phyloP scores from a whole-genome alignment of 1,284 basidiomycete species.

The Trichosporon faecale region DNA sequence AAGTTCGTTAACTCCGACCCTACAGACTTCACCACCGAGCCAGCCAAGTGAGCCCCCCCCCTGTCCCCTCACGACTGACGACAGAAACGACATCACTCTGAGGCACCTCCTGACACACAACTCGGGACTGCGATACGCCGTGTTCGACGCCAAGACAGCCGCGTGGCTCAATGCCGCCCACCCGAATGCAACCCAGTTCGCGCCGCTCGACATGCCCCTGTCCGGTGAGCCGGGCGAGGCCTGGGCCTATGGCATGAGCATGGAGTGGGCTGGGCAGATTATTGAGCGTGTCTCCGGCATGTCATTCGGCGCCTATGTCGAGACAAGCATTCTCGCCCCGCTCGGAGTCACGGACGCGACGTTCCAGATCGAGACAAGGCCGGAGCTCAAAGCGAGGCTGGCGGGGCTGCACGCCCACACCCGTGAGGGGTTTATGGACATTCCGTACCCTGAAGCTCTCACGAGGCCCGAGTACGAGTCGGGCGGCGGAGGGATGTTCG shows the following conservation, averaged over 20 bases:
- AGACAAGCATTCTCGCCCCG: conserved; percentile 27
- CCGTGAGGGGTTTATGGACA: neutral
- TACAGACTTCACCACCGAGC: neutral
- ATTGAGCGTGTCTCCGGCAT: conserved; percentile 1
- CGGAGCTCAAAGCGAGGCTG: conserved; percentile 21
- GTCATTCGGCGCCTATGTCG: neutral
- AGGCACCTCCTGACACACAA: conserved; percentile 21
- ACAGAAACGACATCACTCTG: conserved; percentile 13
- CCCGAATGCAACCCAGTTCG: conserved; percentile 13
- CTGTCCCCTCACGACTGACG: neutral
- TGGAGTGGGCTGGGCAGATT: conserved; percentile 12
- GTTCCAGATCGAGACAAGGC: conserved; percentile 19
- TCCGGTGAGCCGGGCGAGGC: conserved; percentile 8
- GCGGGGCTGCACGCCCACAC: conserved; percentile 19
- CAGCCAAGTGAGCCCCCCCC: neutral
- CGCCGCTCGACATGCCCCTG: conserved; percentile 7
- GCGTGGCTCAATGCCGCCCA: conserved; percentile 26
- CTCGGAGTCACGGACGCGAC: conserved; percentile 26
- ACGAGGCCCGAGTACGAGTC: conserved; percentile 8
- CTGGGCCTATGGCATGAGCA: conserved; percentile 11
- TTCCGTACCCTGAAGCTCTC: conserved; percentile 5
- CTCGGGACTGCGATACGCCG: conserved; percentile 17
- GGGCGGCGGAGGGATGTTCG: conserved; percentile 25
- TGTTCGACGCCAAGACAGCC: conserved; percentile 24
- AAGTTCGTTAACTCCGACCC: conserved; percentile 10